Base-by-base conservation (phyloP, 2,329 filamentous ascomycete genomes). In the Apiospora rasikravindrae region DNA sequence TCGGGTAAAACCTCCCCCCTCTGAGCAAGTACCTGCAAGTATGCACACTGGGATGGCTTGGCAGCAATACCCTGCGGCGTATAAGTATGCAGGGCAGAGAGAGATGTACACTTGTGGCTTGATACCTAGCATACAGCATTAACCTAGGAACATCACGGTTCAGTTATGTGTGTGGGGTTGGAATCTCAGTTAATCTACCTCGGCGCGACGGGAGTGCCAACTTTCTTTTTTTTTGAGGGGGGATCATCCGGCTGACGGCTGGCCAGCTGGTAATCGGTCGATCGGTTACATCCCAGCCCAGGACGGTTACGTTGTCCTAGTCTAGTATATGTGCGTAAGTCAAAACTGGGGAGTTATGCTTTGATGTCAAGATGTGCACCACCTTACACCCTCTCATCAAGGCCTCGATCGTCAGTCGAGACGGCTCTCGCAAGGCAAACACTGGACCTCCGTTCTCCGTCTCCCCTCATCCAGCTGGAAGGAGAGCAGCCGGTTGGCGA, bases 401-500 rank as follows among this genome's bases (percentile, higher is more conserved):
- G 49, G 49, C 49, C 49, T 51, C 49, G 49, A 51, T 13, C 49
- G 49, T 51, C 49, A 11, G 24, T 13, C 49, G 49, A 51, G 26
- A 51, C 49, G n/a, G 49, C 49, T 26, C 49, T 51, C 49, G 49
- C 49, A 51, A 26, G 49, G 49, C 13, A 26, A 24, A 49, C n/a
- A 26, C 44, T 51, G 49, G 49, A 24, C n/a, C 49, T 26, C n/a
- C n/a, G 33, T 37, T 37, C 33, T 37, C 33, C 33, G 5, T 24
- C 10, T 26, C n/a, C n/a, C 49, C n/a, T 24, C 49, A 49, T 8
- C n/a, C n/a, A 47, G 22, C 14, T 4, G 8, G n/a, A 4, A 51
- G 49, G 49, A 51, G 49, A 26, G 49, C 49, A 24, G n/a, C 49
- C 49, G 49, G 49, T 51, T 51, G 49, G 49, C n/a, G 49, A 51